Evolutionary conservation across 805 yeast species (phyloP), one percentile per base, ranked within the genome.

Genomic region (Maudiozyma turicensis): DNA sequence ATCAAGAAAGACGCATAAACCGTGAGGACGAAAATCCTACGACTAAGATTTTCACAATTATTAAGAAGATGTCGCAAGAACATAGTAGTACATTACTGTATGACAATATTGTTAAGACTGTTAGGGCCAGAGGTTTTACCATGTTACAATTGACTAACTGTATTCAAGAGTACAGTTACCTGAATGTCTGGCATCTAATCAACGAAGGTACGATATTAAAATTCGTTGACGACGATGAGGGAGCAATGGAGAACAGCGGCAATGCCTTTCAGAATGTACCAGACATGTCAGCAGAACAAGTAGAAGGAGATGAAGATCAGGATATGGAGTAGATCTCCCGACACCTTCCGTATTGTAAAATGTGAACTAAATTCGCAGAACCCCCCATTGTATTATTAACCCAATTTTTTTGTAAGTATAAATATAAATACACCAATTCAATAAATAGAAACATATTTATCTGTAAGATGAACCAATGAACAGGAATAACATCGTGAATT

Each of bases 51-150:
- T 86, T 77, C 66, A 81, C 81, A 57, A 76, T 86, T 55, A 80
- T 90, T 55, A 78, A 82, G 55, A 74, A 73, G 44, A 67, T 81
- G 66, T 80, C 81, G 1, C 67, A 68, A 48, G 67, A 67, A 41
- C 69, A 65, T 46, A 46, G 47, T 13, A 61, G 59, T 39, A 59
- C 68, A 7, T 52, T 75, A 58, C 65, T 74, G 37, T 41, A 67
- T 78, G 75, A 71, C 64, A 45, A 66, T 10, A 72, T 90, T 52
- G 76, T 77, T 53, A 80, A 80, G 52, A 73, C 85, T 4, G 80
- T 84, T 33, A 70, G 87, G 40, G 84, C 86, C 35, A 83, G 84
- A 68, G 96, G 96, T 5, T 91, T 78, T 68, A 88, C 95, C 0
- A 82, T 82, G 58, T 77, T 81, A 53, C 88, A 88, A 63, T 77